A percentile compares a stretch with the other conserved stretches of the same genome.
These are phyloP conservation scores for Penicillium herquei DNA, from an alignment of 495 filamentous ascomycete species.

Conservation along the genomic window DNA sequence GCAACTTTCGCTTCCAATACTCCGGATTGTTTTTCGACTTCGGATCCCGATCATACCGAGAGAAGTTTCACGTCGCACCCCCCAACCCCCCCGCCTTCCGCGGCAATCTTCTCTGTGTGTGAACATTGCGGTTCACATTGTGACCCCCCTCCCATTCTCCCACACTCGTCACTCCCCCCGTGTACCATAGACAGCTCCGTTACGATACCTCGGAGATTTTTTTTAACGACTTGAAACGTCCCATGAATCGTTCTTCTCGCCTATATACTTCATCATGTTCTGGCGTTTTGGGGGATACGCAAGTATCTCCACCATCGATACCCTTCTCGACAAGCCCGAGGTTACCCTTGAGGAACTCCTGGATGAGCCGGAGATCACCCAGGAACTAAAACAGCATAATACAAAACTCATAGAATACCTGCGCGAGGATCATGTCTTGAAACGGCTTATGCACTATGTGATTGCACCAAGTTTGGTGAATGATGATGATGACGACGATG, in stretches of 20 bases:
- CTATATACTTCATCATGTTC: conserved; percentile 76
- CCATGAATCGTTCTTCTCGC: conserved; percentile 40
- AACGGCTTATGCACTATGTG: conserved; percentile 87
- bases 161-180: conserved; percentile 5
- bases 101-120: conserved; percentile 8
- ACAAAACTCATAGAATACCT: conserved; percentile 96
- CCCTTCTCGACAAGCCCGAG: conserved; percentile 91
- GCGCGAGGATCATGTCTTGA: conserved; percentile 81
- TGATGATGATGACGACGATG: conserved; percentile 61
- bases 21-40: conserved; percentile 12
- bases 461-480: conserved; percentile 68
- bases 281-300: conserved; percentile 99
- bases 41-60: neutral
- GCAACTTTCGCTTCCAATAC: conserved; percentile 31
- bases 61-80: conserved; percentile 1
- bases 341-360: conserved; percentile 93
- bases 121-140: neutral
- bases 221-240: conserved; percentile 28
- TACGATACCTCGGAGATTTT: conserved; percentile 28
- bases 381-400: conserved; percentile 98
- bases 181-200: conserved; percentile 34
- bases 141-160: neutral
- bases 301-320: conserved; percentile 93
- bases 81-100: conserved; percentile 5
- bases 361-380: conserved; percentile 92